Percentiles rank a stretch among this genome's conserved stretches.
Conservation (phyloP, 441 rosid genomes). For the Pelargonium citronellum region DNA sequence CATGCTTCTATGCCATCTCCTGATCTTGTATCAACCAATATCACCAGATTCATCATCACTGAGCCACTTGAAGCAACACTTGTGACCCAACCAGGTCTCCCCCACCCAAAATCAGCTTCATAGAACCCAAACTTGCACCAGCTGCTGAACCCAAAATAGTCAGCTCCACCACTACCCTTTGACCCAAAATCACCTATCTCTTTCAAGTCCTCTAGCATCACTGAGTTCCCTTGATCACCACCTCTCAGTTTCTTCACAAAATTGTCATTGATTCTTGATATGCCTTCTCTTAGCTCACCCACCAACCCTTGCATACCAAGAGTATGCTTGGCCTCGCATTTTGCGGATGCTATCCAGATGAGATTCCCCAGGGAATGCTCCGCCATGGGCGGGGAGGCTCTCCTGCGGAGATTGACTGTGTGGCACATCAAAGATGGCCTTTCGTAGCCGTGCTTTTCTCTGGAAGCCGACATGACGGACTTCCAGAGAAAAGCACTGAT, state of each 20-base stretch:
- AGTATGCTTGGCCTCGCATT: slow-evolving; percentile 9
- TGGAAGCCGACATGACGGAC: slow-evolving; percentile 15
- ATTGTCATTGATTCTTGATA: slow-evolving; percentile 30
- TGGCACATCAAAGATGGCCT: slow-evolving; percentile 19
- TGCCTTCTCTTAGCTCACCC: slow-evolving; percentile 27
- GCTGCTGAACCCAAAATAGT: slow-evolving; percentile 32
- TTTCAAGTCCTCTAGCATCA: slow-evolving; percentile 22
- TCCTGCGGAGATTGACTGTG: slow-evolving; percentile 24
- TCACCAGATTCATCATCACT: slow-evolving; percentile 29
- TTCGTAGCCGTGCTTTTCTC: slow-evolving; percentile 5
- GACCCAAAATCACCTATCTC: slow-evolving; percentile 14
- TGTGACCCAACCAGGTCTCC: slow-evolving; percentile 33
- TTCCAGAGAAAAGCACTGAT: slow-evolving; percentile 35
- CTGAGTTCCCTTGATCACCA: slow-evolving; percentile 18
- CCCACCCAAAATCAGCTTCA: slow-evolving; percentile 38
- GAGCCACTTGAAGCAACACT: slow-evolving; percentile 22
- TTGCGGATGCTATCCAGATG: slow-evolving; percentile 30
- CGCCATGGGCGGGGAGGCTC: slow-evolving; percentile 16
- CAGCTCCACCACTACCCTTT: slow-evolving; percentile 17
- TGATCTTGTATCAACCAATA: slow-evolving; percentile 24
- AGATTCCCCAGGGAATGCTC: slow-evolving; percentile 25
- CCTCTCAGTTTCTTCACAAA: slow-evolving; percentile 25
- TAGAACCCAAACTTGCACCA: slow-evolving; percentile 33
- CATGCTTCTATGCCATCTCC: slow-evolving; percentile 44
- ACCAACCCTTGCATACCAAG: slow-evolving; percentile 25